A percentile compares a stretch with the other conserved stretches of the same genome.
Conservation (phyloP, 768 basidiomycete species). For the Infundibulicybe gibba region DNA sequence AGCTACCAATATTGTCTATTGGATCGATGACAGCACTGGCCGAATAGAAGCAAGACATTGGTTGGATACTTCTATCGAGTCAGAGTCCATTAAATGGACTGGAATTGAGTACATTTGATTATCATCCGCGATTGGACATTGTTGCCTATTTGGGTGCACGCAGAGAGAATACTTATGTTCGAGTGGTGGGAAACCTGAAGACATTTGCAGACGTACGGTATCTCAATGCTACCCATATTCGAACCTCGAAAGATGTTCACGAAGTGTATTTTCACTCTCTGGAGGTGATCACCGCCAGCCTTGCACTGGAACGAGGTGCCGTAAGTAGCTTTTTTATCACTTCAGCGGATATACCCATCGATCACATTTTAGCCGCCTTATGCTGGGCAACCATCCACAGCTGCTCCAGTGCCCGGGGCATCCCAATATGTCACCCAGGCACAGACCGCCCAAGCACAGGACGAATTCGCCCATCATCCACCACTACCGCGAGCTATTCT, state of each 20-base stretch:
- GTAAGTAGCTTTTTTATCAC: conserved; percentile 30
- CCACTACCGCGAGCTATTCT: conserved; percentile 61
- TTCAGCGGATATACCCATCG: not conserved
- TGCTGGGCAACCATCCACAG: conserved; percentile 19
- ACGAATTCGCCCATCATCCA: conserved; percentile 55
- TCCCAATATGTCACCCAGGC: conserved; percentile 41
- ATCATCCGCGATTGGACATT: conserved; percentile 1
- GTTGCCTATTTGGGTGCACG: not conserved
- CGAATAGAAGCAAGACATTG: conserved; percentile 77
- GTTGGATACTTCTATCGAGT: conserved; percentile 63
- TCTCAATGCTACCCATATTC: conserved; percentile 75
- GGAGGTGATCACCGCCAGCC: conserved; percentile 67
- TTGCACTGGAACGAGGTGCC: conserved; percentile 64
- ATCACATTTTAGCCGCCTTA: conserved; percentile 23
- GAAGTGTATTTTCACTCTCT: conserved; percentile 83
- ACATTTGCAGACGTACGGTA: conserved; percentile 78
- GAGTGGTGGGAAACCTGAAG: conserved; percentile 80
- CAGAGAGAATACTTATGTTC: conserved; percentile 77
- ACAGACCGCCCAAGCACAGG: conserved; percentile 21
- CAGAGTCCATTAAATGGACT: conserved; percentile 46
- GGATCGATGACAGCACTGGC: conserved; percentile 85
- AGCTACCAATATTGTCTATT: conserved; percentile 78
- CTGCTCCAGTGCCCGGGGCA: conserved; percentile 12
- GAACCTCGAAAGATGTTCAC: conserved; percentile 61
- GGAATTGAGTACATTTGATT: conserved; percentile 38